Conservation (phyloP, 768 basidiomycete species). For the Suillus clintonianus region DNA sequence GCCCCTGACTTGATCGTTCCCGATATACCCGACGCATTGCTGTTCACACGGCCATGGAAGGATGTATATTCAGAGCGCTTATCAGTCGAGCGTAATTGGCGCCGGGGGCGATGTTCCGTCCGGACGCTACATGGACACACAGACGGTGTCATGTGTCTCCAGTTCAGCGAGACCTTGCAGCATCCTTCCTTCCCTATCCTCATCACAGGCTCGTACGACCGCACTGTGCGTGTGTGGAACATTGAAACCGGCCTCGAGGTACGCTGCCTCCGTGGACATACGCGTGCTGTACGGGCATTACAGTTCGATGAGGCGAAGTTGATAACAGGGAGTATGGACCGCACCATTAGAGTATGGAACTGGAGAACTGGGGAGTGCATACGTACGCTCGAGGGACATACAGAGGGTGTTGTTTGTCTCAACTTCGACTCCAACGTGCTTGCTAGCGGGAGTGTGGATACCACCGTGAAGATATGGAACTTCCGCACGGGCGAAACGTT, state of each 20-base stretch:
- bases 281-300: conserved; percentile 85
- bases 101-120: conserved; percentile 84
- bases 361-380: conserved; percentile 91
- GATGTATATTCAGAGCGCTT: conserved; percentile 98
- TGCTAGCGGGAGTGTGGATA: conserved; percentile 90
- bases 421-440: conserved; percentile 91
- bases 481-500: conserved; percentile 90
- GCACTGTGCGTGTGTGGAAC: conserved; percentile 95
- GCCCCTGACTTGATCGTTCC: conserved; percentile 13
- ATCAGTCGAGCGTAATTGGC: conserved; percentile 95
- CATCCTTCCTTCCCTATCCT: conserved; percentile 90
- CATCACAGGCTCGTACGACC: conserved; percentile 97
- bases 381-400: conserved; percentile 86
- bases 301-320: conserved; percentile 96
- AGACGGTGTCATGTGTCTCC: conserved; percentile 96
- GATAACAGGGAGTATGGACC: conserved; percentile 96
- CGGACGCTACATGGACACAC: conserved; percentile 90
- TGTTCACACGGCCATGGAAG: conserved; percentile 92
- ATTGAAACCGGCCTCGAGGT: conserved; percentile 87
- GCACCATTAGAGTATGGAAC: conserved; percentile 93
- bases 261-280: conserved; percentile 85
- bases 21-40: conserved; percentile 34
- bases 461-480: conserved; percentile 96
- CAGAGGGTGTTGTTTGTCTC: conserved; percentile 88
- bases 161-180: conserved; percentile 82